Evolutionary conservation across 768 basidiomycete species (phyloP).

Genomic region (Suillus weaverae): DNA sequence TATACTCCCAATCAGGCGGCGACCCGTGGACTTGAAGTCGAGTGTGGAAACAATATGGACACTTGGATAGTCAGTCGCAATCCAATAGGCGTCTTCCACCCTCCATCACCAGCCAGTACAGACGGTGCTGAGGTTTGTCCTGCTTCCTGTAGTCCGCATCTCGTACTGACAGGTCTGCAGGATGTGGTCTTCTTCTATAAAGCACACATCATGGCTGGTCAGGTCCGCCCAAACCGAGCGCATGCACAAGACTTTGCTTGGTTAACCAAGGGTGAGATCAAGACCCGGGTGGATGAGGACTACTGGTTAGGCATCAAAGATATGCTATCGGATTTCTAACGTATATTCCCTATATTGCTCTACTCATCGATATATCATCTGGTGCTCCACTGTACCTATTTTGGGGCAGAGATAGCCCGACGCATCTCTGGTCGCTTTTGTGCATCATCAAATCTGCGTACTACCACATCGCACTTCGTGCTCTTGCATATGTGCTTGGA

Average conservation of each 20-base stretch:
- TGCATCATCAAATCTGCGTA: constrained; percentile 89
- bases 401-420: constrained; percentile 52
- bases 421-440: constrained; percentile 61
- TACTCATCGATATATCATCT: neutral
- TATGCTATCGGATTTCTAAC: constrained; percentile 66
- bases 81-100: constrained; percentile 79
- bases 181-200: constrained; percentile 87
- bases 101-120: constrained; percentile 33
- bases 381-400: constrained; percentile 2
- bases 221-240: constrained; percentile 60
- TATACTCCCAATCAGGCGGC: constrained; percentile 55
- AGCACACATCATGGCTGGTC: constrained; percentile 88
- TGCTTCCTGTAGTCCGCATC: neutral
- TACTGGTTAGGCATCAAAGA: constrained; percentile 83
- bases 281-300: constrained; percentile 57
- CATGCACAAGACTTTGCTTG: constrained; percentile 80
- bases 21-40: constrained; percentile 61
- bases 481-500: constrained; percentile 89
- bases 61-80: constrained; percentile 91
- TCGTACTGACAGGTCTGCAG: constrained; percentile 39
- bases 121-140: constrained; percentile 34
- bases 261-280: constrained; percentile 91
- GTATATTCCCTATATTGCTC: constrained; percentile 10
- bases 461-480: constrained; percentile 84
- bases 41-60: constrained; percentile 85